Evolutionary conservation across 1,139 yeast species (phyloP).

Genomic region (Zygosaccharomyces pseudobailii): DNA sequence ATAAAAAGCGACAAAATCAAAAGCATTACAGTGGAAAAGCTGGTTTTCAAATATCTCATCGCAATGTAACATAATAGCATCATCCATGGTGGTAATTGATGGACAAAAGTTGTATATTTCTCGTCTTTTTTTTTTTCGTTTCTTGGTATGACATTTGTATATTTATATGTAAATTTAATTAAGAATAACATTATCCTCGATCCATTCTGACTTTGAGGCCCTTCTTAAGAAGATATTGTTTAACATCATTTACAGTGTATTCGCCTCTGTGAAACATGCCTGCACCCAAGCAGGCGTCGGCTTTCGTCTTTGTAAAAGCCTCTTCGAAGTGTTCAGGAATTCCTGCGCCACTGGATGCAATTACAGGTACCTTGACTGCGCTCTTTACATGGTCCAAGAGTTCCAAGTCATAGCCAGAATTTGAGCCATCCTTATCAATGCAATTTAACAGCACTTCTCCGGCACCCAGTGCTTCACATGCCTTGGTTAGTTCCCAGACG

Average conservation of each 20-base stretch:
- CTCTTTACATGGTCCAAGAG: conserved; percentile 69
- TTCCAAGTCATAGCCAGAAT: conserved; percentile 87
- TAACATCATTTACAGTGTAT: conserved; percentile 80
- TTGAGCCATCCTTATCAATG: conserved; percentile 94
- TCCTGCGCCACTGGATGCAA: conserved; percentile 97
- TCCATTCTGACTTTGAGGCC: conserved; percentile 54
- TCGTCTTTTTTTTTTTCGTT: neutral
- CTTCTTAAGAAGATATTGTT: conserved; percentile 50
- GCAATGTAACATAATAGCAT: neutral
- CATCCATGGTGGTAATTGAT: neutral
- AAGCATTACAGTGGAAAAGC: neutral
- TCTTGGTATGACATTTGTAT: conserved; percentile 1
- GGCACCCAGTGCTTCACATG: conserved; percentile 93
- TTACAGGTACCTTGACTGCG: conserved; percentile 81
- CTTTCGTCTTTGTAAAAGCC: conserved; percentile 72
- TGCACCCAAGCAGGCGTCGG: conserved; percentile 97
- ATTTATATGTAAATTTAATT: conserved; percentile 1
- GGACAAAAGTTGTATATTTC: neutral
- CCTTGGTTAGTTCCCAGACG: conserved; percentile 80
- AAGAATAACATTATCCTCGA: conserved; percentile 1
- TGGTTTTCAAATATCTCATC: neutral
- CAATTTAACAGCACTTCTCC: conserved; percentile 91
- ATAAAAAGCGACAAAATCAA: neutral
- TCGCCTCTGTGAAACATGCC: conserved; percentile 97
- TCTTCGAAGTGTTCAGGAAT: conserved; percentile 82